phyloP scores from a whole-genome alignment of 352 stramenopile species.

The Aphanomyces invadans region DNA sequence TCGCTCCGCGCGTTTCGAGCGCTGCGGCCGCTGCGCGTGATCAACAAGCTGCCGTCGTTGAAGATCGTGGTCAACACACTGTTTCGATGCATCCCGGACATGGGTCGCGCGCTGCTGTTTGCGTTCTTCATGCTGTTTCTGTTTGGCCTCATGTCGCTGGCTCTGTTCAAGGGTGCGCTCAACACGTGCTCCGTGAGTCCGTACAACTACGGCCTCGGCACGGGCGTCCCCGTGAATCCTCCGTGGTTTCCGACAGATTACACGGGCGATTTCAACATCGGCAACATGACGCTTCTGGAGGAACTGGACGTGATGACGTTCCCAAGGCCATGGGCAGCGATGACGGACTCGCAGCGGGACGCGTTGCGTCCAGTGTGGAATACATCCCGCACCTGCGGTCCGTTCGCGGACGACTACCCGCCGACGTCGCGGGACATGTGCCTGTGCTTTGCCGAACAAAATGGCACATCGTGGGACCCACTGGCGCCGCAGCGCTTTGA shows the following conservation, averaged over 20 bases:
- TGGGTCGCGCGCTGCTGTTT: constrained; percentile 44
- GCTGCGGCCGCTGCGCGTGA: constrained; percentile 66
- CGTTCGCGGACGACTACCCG: constrained; percentile 8
- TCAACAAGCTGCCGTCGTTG: constrained; percentile 62
- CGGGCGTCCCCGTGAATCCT: constrained; percentile 3
- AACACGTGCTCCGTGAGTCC: constrained; percentile 32
- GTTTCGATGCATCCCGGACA: constrained; percentile 64
- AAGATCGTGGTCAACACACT: constrained; percentile 85
- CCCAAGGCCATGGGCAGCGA: constrained; percentile 38
- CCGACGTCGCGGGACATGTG: constrained; percentile 49
- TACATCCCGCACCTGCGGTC: not conserved
- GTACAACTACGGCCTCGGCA: constrained; percentile 19
- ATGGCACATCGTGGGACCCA: constrained; percentile 36
- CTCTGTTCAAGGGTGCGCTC: constrained; percentile 61
- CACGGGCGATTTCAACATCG: constrained; percentile 11
- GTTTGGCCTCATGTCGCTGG: constrained; percentile 68
- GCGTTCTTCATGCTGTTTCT: constrained; percentile 58
- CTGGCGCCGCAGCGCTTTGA: constrained; percentile 55
- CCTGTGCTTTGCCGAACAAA: constrained; percentile 27
- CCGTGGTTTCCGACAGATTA: constrained; percentile 23
- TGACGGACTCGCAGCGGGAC: constrained; percentile 31
- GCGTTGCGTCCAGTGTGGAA: constrained; percentile 33
- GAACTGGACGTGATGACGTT: constrained; percentile 44
- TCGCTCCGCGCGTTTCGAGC: constrained; percentile 56
- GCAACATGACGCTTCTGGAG: not conserved